phyloP scores from a whole-genome alignment of 1,284 basidiomycete genomes.

The Pholiota adiposa region DNA sequence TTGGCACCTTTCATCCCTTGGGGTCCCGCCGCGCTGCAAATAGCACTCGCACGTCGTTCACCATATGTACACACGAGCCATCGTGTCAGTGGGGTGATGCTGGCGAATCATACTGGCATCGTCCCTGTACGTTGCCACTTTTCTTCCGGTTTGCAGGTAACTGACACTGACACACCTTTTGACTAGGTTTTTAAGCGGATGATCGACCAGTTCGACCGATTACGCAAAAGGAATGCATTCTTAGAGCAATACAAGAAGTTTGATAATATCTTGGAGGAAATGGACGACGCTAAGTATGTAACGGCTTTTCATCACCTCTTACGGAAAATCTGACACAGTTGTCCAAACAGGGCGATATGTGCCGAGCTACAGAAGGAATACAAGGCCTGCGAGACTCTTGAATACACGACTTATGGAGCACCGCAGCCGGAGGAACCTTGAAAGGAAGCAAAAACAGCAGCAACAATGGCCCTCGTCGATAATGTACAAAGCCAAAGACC shows the following conservation, averaged over 20 bases:
- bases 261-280: slow-evolving; percentile 89
- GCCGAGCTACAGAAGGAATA: slow-evolving; percentile 90
- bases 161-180: neutral
- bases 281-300: slow-evolving; percentile 86
- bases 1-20: slow-evolving; percentile 98
- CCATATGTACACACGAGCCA: slow-evolving; percentile 90
- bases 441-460: neutral
- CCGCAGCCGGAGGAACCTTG: neutral
- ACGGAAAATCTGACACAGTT: too few relatives aligned
- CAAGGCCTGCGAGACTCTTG: slow-evolving; percentile 89
- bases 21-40: slow-evolving; percentile 98
- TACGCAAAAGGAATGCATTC: slow-evolving; percentile 92
- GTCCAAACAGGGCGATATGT: slow-evolving; percentile 70
- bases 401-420: slow-evolving; percentile 80
- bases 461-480: neutral
- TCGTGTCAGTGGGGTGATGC: slow-evolving; percentile 96
- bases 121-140: slow-evolving; percentile 70
- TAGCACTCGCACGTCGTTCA: slow-evolving; percentile 90
- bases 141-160: neutral
- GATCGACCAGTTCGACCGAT: slow-evolving; percentile 92
- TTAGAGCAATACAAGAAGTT: slow-evolving; percentile 98
- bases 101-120: slow-evolving; percentile 98
- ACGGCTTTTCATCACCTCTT: too few relatives aligned
- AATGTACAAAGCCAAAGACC: neutral
- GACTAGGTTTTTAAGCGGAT: slow-evolving; percentile 93